These are phyloP conservation scores for Penicillium pulvis DNA, from an alignment of 495 filamentous ascomycete species.

Conservation along the genomic window DNA sequence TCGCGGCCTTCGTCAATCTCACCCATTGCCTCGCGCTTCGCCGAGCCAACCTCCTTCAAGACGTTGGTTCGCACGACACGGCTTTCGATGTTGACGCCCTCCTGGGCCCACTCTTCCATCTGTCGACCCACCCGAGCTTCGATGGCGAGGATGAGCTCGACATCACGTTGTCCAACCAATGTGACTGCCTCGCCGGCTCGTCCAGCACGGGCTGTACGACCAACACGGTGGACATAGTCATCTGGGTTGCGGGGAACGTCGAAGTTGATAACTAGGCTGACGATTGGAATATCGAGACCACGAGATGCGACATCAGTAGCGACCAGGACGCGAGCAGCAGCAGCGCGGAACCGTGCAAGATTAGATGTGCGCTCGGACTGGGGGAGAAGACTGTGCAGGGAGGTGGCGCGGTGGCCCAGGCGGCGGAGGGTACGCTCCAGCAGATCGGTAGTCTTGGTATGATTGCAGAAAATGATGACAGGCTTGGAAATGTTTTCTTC, in stretches of 20 bases:
- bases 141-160: constrained; percentile 82
- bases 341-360: constrained; percentile 85
- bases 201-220: constrained; percentile 91
- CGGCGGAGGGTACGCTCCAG: constrained; percentile 82
- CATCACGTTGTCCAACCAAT: constrained; percentile 89
- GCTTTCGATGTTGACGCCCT: constrained; percentile 86
- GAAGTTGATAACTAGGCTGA: constrained; percentile 89
- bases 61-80: constrained; percentile 74
- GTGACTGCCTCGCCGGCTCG: constrained; percentile 79
- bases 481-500: constrained; percentile 71
- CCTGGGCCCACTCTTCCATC: constrained; percentile 82
- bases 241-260: constrained; percentile 94
- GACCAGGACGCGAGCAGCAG: constrained; percentile 86
- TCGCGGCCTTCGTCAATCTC: constrained; percentile 92
- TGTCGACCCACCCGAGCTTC: constrained; percentile 78
- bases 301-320: constrained; percentile 96
- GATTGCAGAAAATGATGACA: constrained; percentile 93
- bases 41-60: constrained; percentile 85
- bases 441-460: constrained; percentile 82
- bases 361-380: constrained; percentile 84
- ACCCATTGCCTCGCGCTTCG: constrained; percentile 84
- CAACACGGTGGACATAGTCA: constrained; percentile 96
- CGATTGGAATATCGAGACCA: constrained; percentile 93
- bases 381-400: constrained; percentile 81
- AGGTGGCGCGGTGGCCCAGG: constrained; percentile 86